These are phyloP conservation scores for Phanerochaete sordida DNA, from an alignment of 768 basidiomycete genomes.

Conservation along the genomic window DNA sequence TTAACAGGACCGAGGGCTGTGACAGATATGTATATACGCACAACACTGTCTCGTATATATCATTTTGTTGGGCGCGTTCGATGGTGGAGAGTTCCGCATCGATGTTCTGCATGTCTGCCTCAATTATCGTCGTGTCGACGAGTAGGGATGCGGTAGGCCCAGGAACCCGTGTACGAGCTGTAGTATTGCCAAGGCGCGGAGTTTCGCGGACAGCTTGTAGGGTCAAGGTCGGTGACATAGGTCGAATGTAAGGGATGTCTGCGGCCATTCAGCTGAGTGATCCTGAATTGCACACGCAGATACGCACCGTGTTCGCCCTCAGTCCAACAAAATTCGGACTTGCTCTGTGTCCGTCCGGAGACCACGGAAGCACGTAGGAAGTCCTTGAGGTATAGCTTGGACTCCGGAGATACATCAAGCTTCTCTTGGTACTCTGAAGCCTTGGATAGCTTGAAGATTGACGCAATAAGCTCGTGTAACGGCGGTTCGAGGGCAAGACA, in stretches of 20 bases:
- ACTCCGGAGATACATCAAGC: conserved; percentile 30
- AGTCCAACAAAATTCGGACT: conserved; percentile 36
- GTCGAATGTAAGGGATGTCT: conserved; percentile 21
- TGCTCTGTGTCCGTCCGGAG: conserved; percentile 18
- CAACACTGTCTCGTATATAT: background rate
- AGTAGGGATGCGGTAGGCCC: background rate
- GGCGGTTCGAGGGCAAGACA: conserved; percentile 37
- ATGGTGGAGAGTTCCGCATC: background rate
- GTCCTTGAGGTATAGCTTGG: conserved; percentile 8
- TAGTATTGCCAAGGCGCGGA: conserved; percentile 23
- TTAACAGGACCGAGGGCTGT: too few relatives aligned
- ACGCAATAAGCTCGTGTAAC: background rate
- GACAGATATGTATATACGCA: conserved; percentile 11
- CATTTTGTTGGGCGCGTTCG: background rate
- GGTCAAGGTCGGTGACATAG: conserved; percentile 44
- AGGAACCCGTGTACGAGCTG: background rate
- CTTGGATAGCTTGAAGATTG: conserved; percentile 20
- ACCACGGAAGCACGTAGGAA: background rate
- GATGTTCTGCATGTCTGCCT: background rate
- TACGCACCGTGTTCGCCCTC: conserved; percentile 24
- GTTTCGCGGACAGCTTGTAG: conserved; percentile 44
- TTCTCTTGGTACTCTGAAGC: conserved; percentile 43
- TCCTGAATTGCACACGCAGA: background rate
- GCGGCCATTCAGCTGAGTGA: background rate
- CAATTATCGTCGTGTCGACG: background rate